These are phyloP conservation scores for Saccharum officinarum DNA, from an alignment of 176 grass and related monocot genomes.

Conservation along the genomic window DNA sequence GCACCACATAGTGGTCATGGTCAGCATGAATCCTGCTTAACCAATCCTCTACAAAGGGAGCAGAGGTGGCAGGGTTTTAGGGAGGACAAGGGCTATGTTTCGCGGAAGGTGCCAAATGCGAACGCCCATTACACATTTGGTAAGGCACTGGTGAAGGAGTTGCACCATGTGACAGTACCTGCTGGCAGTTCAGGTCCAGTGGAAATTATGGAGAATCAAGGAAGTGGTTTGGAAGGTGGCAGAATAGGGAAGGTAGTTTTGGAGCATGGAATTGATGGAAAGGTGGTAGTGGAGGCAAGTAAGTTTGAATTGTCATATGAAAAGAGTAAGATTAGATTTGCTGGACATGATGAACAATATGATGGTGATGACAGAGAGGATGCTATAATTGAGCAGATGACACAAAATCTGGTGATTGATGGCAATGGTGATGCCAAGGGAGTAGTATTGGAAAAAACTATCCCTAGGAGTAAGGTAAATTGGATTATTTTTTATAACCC, in stretches of 20 bases:
- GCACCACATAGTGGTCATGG: background rate
- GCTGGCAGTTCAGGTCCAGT: constrained; percentile 20
- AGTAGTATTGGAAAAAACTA: constrained; percentile 26
- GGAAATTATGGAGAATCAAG: constrained; percentile 16
- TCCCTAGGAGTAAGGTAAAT: constrained; percentile 67
- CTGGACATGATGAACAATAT: constrained; percentile 17
- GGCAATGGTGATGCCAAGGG: constrained; percentile 35
- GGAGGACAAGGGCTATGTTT: constrained; percentile 15
- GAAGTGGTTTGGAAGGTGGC: constrained; percentile 3
- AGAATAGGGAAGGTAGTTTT: background rate
- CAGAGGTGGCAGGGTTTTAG: constrained; percentile 22
- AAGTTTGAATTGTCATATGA: constrained; percentile 28
- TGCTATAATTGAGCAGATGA: constrained; percentile 35
- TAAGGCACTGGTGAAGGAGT: constrained; percentile 23
- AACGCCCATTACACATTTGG: constrained; percentile 12
- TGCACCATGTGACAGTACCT: constrained; percentile 2
- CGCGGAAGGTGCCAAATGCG: background rate
- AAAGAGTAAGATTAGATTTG: constrained; percentile 35
- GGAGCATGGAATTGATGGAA: background rate
- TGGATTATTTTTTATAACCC: background rate
- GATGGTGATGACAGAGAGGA: constrained; percentile 20
- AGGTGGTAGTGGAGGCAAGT: background rate
- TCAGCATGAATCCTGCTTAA: background rate
- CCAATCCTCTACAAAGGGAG: constrained; percentile 20
- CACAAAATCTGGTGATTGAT: constrained; percentile 30